These are phyloP conservation scores for Carallia brachiata DNA, from an alignment of 345 rosid genomes.

Conservation along the genomic window DNA sequence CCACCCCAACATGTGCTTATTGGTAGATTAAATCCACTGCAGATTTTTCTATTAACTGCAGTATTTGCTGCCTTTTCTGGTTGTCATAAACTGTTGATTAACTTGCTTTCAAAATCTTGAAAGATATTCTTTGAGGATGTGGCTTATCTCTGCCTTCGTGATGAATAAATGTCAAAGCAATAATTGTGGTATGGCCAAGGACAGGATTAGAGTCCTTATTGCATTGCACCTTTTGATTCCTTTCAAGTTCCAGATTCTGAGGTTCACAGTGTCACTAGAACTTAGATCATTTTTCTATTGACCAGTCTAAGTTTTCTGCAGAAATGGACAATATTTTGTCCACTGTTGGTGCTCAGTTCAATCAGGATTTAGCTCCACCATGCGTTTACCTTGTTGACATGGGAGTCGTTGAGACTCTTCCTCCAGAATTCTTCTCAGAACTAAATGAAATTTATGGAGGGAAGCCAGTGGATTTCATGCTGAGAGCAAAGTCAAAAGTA, in stretches of 20 bases:
- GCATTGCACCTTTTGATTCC: slow-evolving; percentile 6
- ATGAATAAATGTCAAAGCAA: slow-evolving; percentile 27
- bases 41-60: neutral
- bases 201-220: slow-evolving; percentile 9
- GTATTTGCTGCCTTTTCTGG: slow-evolving; percentile 16
- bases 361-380: slow-evolving; percentile 47
- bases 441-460: slow-evolving; percentile 79
- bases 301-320: slow-evolving; percentile 33
- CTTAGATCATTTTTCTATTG: slow-evolving; percentile 25
- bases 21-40: neutral
- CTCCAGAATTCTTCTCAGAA: slow-evolving; percentile 72
- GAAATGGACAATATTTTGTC: slow-evolving; percentile 33
- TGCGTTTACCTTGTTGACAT: slow-evolving; percentile 69
- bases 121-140: slow-evolving; percentile 55
- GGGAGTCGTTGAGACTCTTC: slow-evolving; percentile 79
- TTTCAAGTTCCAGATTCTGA: slow-evolving; percentile 40
- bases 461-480: slow-evolving; percentile 52
- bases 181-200: slow-evolving; percentile 24
- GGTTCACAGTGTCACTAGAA: slow-evolving; percentile 28
- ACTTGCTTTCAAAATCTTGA: slow-evolving; percentile 36
- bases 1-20: neutral
- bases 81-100: slow-evolving; percentile 8
- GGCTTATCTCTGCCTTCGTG: slow-evolving; percentile 60
- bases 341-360: slow-evolving; percentile 20
- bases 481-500: slow-evolving; percentile 43